Conservation (phyloP, 768 basidiomycete genomes). For the Dioszegia crocea region DNA sequence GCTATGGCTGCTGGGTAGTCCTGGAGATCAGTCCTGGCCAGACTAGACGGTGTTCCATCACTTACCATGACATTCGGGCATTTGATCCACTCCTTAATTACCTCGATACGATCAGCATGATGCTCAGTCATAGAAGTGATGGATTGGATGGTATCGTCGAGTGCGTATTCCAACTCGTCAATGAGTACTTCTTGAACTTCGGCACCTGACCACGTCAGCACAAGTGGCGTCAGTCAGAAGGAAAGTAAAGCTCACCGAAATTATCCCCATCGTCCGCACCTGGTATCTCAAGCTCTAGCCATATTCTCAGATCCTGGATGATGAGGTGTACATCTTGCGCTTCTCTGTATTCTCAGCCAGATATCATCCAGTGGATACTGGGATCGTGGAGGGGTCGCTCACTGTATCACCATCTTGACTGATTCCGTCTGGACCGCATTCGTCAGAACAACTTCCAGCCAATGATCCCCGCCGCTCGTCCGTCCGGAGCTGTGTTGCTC, state of each 20-base stretch:
- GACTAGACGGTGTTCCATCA: not conserved
- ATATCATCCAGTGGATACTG: not conserved
- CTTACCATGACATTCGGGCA: slow-evolving; percentile 18
- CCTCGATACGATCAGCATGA: slow-evolving; percentile 23
- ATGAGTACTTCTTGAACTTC: slow-evolving; percentile 34
- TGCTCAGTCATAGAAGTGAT: slow-evolving; percentile 20
- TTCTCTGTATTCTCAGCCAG: slow-evolving; percentile 18
- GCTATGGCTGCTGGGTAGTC: slow-evolving; percentile 4
- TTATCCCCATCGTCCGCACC: slow-evolving; percentile 38
- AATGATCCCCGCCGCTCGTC: not conserved
- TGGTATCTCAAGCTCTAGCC: slow-evolving; percentile 39
- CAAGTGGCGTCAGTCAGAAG: not conserved
- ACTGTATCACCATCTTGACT: not conserved
- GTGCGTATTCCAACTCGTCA: slow-evolving; percentile 12
- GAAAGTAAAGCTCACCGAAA: slow-evolving; percentile 21
- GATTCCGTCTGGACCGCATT: not conserved
- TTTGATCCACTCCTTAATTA: slow-evolving; percentile 27
- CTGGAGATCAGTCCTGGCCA: not conserved
- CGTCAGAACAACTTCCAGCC: not conserved
- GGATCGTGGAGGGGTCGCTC: too few species aligned
- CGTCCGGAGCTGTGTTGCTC: too few species aligned
- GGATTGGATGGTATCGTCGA: slow-evolving; percentile 13
- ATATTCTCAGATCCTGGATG: slow-evolving; percentile 24
- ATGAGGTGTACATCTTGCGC: slow-evolving; percentile 25
- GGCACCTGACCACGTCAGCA: slow-evolving; percentile 18